A percentile compares a stretch with the other conserved stretches of the same genome.
These are phyloP conservation scores for Oryza rufipogon DNA, from an alignment of 176 grass and related monocot species.

Conservation along the genomic window DNA sequence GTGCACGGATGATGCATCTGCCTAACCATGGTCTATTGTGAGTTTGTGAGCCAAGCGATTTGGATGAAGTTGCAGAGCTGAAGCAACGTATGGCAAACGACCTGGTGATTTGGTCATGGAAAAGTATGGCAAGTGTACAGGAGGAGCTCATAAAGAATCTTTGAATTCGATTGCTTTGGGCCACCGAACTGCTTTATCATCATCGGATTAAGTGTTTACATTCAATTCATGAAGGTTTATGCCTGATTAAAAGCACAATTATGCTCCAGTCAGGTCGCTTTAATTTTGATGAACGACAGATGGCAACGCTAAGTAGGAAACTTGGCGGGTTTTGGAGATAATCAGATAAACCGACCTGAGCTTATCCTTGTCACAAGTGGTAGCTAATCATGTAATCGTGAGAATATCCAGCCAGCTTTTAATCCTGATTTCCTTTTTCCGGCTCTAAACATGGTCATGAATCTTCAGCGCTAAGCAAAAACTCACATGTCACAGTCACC, in stretches of 20 bases:
- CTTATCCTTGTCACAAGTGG: conserved; percentile 1
- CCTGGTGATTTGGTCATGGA: background rate
- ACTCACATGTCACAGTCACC: background rate
- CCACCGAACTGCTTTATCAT: conserved; percentile 53
- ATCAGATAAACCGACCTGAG: background rate
- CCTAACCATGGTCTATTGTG: conserved; percentile 36
- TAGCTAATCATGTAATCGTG: conserved; percentile 1
- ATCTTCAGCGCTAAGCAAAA: conserved; percentile 20
- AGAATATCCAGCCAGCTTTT: background rate
- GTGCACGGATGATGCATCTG: background rate
- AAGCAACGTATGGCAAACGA: conserved; percentile 23
- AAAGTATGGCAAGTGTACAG: background rate
- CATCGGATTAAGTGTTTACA: background rate
- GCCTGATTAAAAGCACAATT: conserved; percentile 34
- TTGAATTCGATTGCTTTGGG: conserved; percentile 69
- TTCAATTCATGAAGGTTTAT: background rate
- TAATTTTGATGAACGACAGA: conserved; percentile 18
- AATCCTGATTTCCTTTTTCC: background rate
- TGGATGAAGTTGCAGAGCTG: conserved; percentile 25
- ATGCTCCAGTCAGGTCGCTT: background rate
- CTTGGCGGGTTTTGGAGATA: conserved; percentile 21
- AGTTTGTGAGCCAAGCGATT: conserved; percentile 28
- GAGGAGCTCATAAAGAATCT: conserved; percentile 60
- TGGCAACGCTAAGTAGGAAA: conserved; percentile 26
- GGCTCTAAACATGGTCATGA: background rate